Evolutionary conservation across 2,329 filamentous ascomycete species (phyloP).

Genomic region (Aureobasidium subglaciale): DNA sequence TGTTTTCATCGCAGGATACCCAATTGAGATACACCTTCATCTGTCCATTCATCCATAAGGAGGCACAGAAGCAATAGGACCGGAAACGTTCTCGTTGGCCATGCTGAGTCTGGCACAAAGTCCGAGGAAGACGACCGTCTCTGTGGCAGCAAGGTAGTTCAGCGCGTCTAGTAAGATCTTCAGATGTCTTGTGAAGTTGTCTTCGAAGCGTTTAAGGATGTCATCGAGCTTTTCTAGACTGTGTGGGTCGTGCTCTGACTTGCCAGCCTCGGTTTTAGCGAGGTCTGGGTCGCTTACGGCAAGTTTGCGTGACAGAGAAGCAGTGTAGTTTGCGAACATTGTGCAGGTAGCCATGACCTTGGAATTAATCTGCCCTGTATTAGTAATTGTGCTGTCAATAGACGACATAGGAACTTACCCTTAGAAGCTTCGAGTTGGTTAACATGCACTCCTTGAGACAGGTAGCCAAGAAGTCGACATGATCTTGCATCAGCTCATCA

Average conservation of each 20-base stretch:
- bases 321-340: conserved; percentile 85
- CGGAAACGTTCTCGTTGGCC: conserved; percentile 59
- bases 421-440: conserved; percentile 88
- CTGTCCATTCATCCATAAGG: conserved; percentile 4
- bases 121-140: conserved; percentile 88
- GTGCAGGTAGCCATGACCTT: conserved; percentile 95
- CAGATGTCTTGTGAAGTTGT: conserved; percentile 84
- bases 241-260: conserved; percentile 39
- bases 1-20: conserved; percentile 10
- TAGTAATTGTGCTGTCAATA: background rate
- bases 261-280: conserved; percentile 35
- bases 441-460: conserved; percentile 99
- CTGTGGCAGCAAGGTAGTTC: conserved; percentile 94
- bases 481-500: conserved; percentile 97
- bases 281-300: conserved; percentile 78
- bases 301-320: conserved; percentile 76
- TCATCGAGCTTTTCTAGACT: conserved; percentile 73
- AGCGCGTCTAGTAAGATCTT: conserved; percentile 91
- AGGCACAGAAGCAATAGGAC: background rate
- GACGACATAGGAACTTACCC: conserved; percentile 52
- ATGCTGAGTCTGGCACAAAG: conserved; percentile 77
- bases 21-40: background rate
- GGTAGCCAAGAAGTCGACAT: conserved; percentile 95
- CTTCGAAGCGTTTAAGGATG: conserved; percentile 84
- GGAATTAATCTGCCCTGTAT: conserved; percentile 69